A percentile compares a stretch with the other conserved stretches of the same genome.
Conservation (phyloP, 257 asterid genomes). For the Petunia secreta region DNA sequence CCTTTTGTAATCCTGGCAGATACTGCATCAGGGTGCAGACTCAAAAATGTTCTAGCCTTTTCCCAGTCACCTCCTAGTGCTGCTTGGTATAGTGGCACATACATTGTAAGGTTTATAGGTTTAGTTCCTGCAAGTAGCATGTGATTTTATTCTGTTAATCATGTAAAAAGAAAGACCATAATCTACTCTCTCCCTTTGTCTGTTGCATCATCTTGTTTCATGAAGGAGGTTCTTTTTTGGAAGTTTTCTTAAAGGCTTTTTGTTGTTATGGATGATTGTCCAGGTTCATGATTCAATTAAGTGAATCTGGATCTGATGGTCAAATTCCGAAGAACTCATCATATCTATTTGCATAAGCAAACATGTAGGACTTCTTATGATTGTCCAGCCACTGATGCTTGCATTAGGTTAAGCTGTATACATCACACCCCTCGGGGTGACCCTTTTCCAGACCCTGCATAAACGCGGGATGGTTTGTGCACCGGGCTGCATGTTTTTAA, state of each 20-base stretch:
- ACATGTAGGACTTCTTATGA: neutral
- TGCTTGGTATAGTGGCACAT: conserved; percentile 44
- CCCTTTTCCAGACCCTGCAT: too few species aligned
- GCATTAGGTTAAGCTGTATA: too few species aligned
- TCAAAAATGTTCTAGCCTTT: conserved; percentile 35
- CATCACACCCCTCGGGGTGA: too few species aligned
- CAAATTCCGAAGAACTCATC: neutral
- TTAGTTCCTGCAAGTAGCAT: conserved; percentile 29
- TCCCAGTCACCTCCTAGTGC: conserved; percentile 44
- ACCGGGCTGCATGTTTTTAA: too few species aligned
- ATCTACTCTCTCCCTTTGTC: neutral
- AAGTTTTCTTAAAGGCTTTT: neutral
- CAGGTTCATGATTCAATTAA: conserved; percentile 22
- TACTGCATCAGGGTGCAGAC: conserved; percentile 27
- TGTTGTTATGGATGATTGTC: neutral
- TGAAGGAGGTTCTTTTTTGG: neutral
- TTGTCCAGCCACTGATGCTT: neutral
- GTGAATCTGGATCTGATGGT: neutral
- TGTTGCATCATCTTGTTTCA: conserved; percentile 6
- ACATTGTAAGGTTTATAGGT: conserved; percentile 31
- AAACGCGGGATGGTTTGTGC: too few species aligned
- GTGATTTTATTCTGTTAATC: neutral
- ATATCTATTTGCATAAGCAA: neutral
- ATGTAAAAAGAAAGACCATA: neutral
- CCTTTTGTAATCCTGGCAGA: conserved; percentile 43